Base-by-base conservation (phyloP, 2,329 filamentous ascomycete species). In the Teratosphaeria viscida region DNA sequence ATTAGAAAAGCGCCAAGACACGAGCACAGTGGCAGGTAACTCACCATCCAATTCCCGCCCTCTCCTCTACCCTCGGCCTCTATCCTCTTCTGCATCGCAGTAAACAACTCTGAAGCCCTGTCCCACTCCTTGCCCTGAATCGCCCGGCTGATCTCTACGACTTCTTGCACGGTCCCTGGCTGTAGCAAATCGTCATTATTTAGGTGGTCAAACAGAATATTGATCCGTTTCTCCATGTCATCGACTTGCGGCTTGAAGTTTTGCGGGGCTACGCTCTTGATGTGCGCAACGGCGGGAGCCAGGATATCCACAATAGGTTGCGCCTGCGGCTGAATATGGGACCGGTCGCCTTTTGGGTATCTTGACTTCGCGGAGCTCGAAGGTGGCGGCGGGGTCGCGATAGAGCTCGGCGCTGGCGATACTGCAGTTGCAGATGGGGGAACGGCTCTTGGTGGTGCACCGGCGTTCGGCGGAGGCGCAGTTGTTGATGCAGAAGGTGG, bases 161-260 rank as follows among this genome's bases (percentile, higher is more conserved):
- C 78, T 70, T 86, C 80, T 62, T 83, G 79, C 56, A 92, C 82
- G 0, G 88, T 96, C 68, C 89, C 86, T 1, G 88, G 83, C 76
- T 88, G 89, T 58, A 97, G 80, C 49, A 96, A 79, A 70, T 97
- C 92, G 70, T 92, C 88, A 66, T 97, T 97, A 81, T 97, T 99
- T 54, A 99, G 80, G 73, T 96, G 91, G 71, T 99, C 92, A 72
- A 96, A 97, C n/a, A 99, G 79, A 56, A 96, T 86, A 68, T 89
- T 67, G 61, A 99, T 81, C 32, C 94, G 86, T 77, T 96, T 96
- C 73, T 96, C 90, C 2, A 92, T 94, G 72, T 97, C 94, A 68
- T 90, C 89, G 23, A 99, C 91, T 72, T 97, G 92, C 14, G 86
- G 82, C 63, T 89, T 87, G 77, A 94, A 96, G 16, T 87, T 86